These are phyloP conservation scores for Ceratocystiopsis minuta DNA, from an alignment of 2,329 filamentous ascomycete genomes.

Conservation along the genomic window DNA sequence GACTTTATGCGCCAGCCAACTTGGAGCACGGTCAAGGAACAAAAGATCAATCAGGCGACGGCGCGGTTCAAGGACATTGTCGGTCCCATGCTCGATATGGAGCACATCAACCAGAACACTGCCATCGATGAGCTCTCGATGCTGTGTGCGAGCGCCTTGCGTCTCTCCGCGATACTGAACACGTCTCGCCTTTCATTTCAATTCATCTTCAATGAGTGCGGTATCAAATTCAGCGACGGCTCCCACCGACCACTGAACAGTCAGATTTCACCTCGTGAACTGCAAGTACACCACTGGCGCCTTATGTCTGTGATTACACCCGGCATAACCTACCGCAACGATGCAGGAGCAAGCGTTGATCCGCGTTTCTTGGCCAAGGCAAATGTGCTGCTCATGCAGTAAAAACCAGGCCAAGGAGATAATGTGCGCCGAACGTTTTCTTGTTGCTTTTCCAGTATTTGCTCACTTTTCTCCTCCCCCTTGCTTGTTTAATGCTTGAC, in stretches of 20 bases:
- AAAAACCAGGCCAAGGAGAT: not conserved
- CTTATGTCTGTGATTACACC: conserved; percentile 37
- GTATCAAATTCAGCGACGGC: conserved; percentile 28
- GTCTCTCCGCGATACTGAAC: conserved; percentile 28
- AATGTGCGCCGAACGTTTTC: not conserved
- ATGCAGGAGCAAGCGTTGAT: conserved; percentile 26
- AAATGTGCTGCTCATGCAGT: conserved; percentile 29
- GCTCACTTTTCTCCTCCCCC: not conserved
- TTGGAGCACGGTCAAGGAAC: conserved; percentile 12
- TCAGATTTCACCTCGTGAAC: conserved; percentile 19
- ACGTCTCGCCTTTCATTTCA: conserved; percentile 18
- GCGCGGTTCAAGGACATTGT: conserved; percentile 18
- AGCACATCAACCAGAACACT: conserved; percentile 16
- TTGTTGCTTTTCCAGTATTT: not conserved
- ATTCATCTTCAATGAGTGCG: conserved; percentile 28
- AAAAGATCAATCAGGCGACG: conserved; percentile 10
- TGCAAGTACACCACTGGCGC: conserved; percentile 32
- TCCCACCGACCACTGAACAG: conserved; percentile 29
- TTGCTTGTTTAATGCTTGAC: not conserved
- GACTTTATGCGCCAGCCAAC: conserved; percentile 15
- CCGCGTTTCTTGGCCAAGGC: conserved; percentile 26
- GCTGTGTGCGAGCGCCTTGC: conserved; percentile 24
- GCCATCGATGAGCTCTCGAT: conserved; percentile 25
- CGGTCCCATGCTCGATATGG: conserved; percentile 25
- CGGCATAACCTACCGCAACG: conserved; percentile 34